These are phyloP conservation scores for Astraeus odoratus DNA, from an alignment of 768 basidiomycete genomes.

Conservation along the genomic window DNA sequence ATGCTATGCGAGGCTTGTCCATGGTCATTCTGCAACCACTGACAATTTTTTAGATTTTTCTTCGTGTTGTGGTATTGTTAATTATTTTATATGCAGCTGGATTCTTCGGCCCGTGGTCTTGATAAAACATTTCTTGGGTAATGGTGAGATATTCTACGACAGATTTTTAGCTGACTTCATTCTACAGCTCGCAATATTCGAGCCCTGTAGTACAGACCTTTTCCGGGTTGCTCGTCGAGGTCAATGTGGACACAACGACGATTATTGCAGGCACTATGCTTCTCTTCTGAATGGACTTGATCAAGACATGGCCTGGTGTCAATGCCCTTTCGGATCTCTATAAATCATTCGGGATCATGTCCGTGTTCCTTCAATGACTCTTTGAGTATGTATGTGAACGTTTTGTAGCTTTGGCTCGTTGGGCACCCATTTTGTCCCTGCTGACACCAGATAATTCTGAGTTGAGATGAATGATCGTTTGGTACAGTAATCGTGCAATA, in stretches of 20 bases:
- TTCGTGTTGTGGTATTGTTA: slow-evolving; percentile 42
- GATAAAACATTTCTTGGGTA: slow-evolving; percentile 40
- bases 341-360: slow-evolving; percentile 39
- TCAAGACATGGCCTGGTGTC: slow-evolving; percentile 33
- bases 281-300: slow-evolving; percentile 42
- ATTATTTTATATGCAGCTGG: slow-evolving; percentile 54
- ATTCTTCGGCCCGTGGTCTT: slow-evolving; percentile 42
- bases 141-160: slow-evolving; percentile 7
- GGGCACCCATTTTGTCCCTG: slow-evolving; percentile 38
- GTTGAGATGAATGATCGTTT: background rate
- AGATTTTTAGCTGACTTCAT: background rate
- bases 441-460: slow-evolving; percentile 44
- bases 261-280: slow-evolving; percentile 33
- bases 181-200: slow-evolving; percentile 43
- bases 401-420: slow-evolving; percentile 29
- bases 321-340: slow-evolving; percentile 39
- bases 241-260: slow-evolving; percentile 34
- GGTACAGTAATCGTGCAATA: background rate
- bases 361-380: background rate
- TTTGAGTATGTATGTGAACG: slow-evolving; percentile 1
- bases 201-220: slow-evolving; percentile 49
- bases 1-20: slow-evolving; percentile 36
- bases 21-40: slow-evolving; percentile 42
- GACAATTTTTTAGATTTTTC: no score
- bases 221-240: slow-evolving; percentile 37